Conservation (phyloP, 768 basidiomycete species). For the Amanita pseudoporphyria region DNA sequence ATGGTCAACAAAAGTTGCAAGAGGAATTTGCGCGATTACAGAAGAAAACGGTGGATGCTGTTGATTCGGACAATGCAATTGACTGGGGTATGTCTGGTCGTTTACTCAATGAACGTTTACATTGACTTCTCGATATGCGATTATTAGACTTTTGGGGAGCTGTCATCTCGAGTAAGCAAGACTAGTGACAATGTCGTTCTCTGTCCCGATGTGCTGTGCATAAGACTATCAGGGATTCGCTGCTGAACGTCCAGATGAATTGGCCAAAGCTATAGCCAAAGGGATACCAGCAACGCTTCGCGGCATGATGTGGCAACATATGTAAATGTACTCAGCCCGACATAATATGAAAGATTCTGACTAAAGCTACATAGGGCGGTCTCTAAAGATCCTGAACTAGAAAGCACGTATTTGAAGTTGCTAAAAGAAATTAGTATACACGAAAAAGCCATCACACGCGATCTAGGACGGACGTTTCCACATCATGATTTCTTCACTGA, state of each 20-base stretch:
- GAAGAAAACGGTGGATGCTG: constrained; percentile 37
- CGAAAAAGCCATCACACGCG: constrained; percentile 90
- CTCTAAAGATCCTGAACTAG: constrained; percentile 84
- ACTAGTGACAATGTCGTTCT: not conserved
- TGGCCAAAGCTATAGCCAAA: constrained; percentile 84
- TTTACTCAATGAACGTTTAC: not conserved
- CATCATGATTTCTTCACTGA: constrained; percentile 95
- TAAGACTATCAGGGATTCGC: constrained; percentile 88
- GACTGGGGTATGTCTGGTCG: constrained; percentile 59
- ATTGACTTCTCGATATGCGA: not conserved
- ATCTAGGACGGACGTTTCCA: constrained; percentile 93
- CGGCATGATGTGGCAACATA: constrained; percentile 96
- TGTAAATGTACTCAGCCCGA: constrained; percentile 34
- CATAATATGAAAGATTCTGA: constrained; percentile 5
- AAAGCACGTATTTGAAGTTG: constrained; percentile 70
- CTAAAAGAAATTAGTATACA: constrained; percentile 80
- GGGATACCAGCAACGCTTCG: constrained; percentile 85
- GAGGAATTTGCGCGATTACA: constrained; percentile 69
- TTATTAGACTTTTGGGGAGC: constrained; percentile 85
- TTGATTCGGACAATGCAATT: constrained; percentile 32
- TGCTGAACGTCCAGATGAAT: constrained; percentile 59
- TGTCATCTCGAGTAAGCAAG: constrained; percentile 67
- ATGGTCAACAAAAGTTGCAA: constrained; percentile 63
- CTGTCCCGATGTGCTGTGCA: constrained; percentile 4
- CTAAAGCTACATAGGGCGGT: constrained; percentile 53